A percentile compares a stretch with the other conserved stretches of the same genome.
Evolutionary conservation across 2,329 filamentous ascomycete species (phyloP).

Genomic region (Xylariaceae sp.): DNA sequence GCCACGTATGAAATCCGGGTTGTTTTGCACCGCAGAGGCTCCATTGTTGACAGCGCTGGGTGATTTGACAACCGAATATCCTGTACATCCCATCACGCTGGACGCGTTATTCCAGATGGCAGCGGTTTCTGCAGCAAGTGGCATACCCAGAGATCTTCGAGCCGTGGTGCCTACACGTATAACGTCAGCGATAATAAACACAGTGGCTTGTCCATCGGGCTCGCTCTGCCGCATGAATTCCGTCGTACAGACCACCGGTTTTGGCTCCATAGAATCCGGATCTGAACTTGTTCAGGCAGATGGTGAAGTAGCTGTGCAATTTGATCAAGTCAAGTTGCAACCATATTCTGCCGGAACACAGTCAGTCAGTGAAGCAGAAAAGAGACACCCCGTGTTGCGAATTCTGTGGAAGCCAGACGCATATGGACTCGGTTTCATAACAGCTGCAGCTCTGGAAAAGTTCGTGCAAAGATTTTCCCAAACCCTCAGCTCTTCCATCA

Average conservation of each 20-base stretch:
- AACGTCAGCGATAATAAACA: neutral
- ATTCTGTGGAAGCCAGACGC: conserved; percentile 22
- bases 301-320: conserved; percentile 4
- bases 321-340: conserved; percentile 3
- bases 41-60: conserved; percentile 1
- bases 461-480: neutral
- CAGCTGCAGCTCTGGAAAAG: neutral
- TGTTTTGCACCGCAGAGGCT: neutral
- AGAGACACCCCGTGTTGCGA: conserved; percentile 17
- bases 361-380: neutral
- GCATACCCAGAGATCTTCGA: conserved; percentile 7
- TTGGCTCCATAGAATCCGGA: conserved; percentile 7
- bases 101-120: conserved; percentile 7
- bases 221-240: neutral
- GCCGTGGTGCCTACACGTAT: conserved; percentile 12
- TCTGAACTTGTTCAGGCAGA: conserved; percentile 5
- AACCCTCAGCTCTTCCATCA: neutral
- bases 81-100: conserved; percentile 8
- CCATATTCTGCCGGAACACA: conserved; percentile 1
- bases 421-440: conserved; percentile 8
- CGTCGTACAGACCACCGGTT: neutral
- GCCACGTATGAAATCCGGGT: neutral
- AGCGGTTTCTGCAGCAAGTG: neutral
- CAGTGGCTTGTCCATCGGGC: neutral
- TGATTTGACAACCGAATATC: conserved; percentile 1